Evolutionary conservation across 2,329 filamentous ascomycete genomes (phyloP).

Genomic region (Incumbomyces delicatus): DNA sequence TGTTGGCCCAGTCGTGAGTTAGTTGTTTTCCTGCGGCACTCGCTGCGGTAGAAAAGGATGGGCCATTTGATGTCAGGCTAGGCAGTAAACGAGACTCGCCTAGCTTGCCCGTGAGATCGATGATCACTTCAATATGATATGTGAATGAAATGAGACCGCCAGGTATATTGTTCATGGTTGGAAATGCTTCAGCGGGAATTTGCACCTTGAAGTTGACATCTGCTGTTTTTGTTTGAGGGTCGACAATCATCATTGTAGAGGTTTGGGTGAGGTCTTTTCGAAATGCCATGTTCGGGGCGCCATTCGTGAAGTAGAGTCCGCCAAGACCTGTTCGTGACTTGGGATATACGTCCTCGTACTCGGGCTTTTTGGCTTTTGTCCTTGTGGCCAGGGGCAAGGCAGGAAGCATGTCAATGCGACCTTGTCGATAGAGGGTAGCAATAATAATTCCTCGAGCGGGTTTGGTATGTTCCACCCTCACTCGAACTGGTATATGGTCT

Average conservation of each 20-base stretch:
- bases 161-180: conserved; percentile 80
- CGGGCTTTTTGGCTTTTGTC: conserved; percentile 56
- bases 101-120: conserved; percentile 83
- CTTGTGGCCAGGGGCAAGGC: conserved; percentile 47
- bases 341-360: conserved; percentile 77
- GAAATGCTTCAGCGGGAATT: conserved; percentile 82
- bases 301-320: conserved; percentile 75
- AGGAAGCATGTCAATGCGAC: conserved; percentile 73
- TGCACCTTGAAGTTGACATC: conserved; percentile 74
- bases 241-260: conserved; percentile 77
- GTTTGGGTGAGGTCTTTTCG: conserved; percentile 88
- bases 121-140: conserved; percentile 85
- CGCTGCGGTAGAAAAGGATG: conserved; percentile 27
- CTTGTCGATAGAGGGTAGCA: conserved; percentile 82
- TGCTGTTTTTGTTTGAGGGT: conserved; percentile 67
- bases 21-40: conserved; percentile 27
- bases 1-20: conserved; percentile 40
- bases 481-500: conserved; percentile 68
- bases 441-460: conserved; percentile 87
- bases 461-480: conserved; percentile 80
- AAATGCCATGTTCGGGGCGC: conserved; percentile 82
- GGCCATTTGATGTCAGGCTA: conserved; percentile 34
- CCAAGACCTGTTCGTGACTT: conserved; percentile 78
- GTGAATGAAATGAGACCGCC: conserved; percentile 92
- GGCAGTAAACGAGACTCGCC: conserved; percentile 59